These are phyloP conservation scores for Xerocomellus amylosporus DNA, from an alignment of 768 basidiomycete species.

Conservation along the genomic window DNA sequence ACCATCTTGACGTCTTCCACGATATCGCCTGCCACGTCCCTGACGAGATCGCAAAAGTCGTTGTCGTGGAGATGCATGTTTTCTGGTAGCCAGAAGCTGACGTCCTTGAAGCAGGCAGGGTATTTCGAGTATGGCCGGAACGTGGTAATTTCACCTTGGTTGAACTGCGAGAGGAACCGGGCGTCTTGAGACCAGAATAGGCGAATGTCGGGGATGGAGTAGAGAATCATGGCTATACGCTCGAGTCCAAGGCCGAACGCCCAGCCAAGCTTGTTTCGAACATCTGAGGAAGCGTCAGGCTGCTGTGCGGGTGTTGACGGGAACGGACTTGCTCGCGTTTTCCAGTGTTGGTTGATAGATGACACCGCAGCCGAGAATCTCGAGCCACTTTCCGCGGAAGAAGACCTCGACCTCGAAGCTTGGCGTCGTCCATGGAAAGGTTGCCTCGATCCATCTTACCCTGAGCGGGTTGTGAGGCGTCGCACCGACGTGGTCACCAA, in stretches of 20 bases:
- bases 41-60: slow-evolving; percentile 93
- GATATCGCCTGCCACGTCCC: slow-evolving; percentile 89
- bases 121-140: slow-evolving; percentile 94
- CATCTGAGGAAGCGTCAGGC: slow-evolving; percentile 44
- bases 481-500: slow-evolving; percentile 57
- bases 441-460: slow-evolving; percentile 96
- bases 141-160: slow-evolving; percentile 65
- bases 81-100: slow-evolving; percentile 87
- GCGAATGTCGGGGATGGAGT: slow-evolving; percentile 95
- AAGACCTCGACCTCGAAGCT: slow-evolving; percentile 98
- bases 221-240: slow-evolving; percentile 96
- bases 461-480: slow-evolving; percentile 66
- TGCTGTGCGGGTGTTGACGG: not conserved
- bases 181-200: slow-evolving; percentile 93
- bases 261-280: slow-evolving; percentile 88
- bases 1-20: slow-evolving; percentile 90
- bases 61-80: slow-evolving; percentile 76
- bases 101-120: slow-evolving; percentile 90
- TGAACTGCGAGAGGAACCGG: slow-evolving; percentile 87
- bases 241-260: slow-evolving; percentile 97
- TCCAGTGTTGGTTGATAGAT: slow-evolving; percentile 86
- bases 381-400: slow-evolving; percentile 95
- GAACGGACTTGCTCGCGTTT: slow-evolving; percentile 64
- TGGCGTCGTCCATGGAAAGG: slow-evolving; percentile 96
- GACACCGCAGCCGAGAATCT: slow-evolving; percentile 93